Conservation (phyloP, 1,284 basidiomycete genomes). For the Cryptococcus deneoformans region DNA sequence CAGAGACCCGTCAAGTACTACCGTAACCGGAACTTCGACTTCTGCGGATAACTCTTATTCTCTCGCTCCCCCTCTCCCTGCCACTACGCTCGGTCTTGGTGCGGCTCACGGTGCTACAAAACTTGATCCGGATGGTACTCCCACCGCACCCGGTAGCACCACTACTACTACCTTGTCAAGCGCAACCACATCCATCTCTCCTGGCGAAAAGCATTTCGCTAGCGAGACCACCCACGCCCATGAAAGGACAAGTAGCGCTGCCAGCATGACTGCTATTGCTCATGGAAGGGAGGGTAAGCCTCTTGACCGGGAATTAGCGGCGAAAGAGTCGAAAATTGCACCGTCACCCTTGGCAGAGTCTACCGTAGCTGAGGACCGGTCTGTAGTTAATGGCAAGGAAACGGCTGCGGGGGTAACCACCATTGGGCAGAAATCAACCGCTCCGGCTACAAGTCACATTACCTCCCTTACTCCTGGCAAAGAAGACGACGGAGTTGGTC, state of each 20-base stretch:
- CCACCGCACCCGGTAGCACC: not conserved
- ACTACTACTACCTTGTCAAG: not conserved
- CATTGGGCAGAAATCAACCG: not conserved
- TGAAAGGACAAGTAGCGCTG: constrained; percentile 32
- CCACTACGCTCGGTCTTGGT: constrained; percentile 26
- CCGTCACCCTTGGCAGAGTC: constrained; percentile 1
- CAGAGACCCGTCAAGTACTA: not conserved
- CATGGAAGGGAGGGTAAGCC: constrained; percentile 36
- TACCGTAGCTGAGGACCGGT: not conserved
- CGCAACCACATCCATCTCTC: not conserved
- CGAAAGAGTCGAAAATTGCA: not conserved
- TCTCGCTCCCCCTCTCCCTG: constrained; percentile 30
- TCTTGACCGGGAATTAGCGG: constrained; percentile 2
- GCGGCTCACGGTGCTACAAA: constrained; percentile 29
- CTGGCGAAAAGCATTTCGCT: not conserved
- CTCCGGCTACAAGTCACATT: constrained; percentile 4
- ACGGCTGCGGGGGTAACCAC: not conserved
- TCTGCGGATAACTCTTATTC: not conserved
- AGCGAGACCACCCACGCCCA: constrained; percentile 15
- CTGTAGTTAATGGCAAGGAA: not conserved
- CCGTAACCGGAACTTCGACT: not conserved
- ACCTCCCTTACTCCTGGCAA: constrained; percentile 23
- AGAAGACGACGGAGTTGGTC: constrained; percentile 26
- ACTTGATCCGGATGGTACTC: not conserved
- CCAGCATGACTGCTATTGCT: constrained; percentile 44